Conservation (phyloP, 176 grass and related monocot species). For the Microstegium vimineum region DNA sequence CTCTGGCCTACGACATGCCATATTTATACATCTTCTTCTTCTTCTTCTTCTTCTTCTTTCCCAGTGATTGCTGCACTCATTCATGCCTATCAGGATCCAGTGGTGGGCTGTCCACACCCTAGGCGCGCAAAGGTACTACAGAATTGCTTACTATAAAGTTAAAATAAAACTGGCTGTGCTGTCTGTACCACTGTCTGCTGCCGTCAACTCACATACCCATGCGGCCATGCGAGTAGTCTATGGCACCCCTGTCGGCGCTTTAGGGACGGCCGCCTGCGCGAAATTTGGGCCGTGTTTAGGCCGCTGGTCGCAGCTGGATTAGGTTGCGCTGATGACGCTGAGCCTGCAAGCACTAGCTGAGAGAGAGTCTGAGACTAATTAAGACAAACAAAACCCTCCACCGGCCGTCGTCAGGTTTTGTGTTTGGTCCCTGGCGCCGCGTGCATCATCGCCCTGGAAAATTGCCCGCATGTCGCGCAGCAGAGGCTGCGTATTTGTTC, state of each 20-base stretch:
- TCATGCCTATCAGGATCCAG: constrained; percentile 29
- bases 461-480: constrained; percentile 15
- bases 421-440: constrained; percentile 15
- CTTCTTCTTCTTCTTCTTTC: neutral
- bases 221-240: constrained; percentile 9
- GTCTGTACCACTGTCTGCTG: constrained; percentile 20
- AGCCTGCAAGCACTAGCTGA: neutral
- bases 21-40: constrained; percentile 21
- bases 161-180: constrained; percentile 18
- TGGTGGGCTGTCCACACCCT: neutral
- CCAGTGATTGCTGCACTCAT: constrained; percentile 12
- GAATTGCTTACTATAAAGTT: neutral
- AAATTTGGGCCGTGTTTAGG: constrained; percentile 32
- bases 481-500: neutral
- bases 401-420: neutral
- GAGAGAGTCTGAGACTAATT: neutral
- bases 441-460: constrained; percentile 19
- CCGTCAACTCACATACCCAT: neutral
- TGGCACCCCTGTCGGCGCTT: neutral
- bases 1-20: neutral
- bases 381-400: neutral
- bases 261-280: constrained; percentile 1
- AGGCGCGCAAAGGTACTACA: neutral
- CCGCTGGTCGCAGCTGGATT: constrained; percentile 23
- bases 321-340: constrained; percentile 2